These are phyloP conservation scores for Puccinellia tenuiflora DNA, from an alignment of 176 grass and related monocot species.

Conservation along the genomic window DNA sequence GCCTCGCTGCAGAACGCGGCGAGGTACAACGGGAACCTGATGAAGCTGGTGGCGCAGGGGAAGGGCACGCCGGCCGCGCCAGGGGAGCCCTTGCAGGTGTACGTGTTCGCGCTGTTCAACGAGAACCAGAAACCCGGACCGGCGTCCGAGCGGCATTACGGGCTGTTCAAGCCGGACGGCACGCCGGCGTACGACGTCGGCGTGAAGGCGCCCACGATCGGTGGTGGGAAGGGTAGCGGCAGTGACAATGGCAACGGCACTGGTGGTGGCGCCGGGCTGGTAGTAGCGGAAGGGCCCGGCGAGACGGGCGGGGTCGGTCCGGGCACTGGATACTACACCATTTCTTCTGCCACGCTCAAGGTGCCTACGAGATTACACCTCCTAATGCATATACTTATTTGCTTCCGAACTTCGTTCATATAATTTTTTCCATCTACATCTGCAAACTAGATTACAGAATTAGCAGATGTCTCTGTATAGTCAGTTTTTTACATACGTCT, in stretches of 20 bases:
- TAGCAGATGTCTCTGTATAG: no score
- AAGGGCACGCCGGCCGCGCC: conserved; percentile 73
- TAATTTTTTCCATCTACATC: background rate
- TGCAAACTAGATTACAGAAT: no score
- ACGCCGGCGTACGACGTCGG: conserved; percentile 70
- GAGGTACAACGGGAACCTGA: conserved; percentile 80
- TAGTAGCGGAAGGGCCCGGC: conserved; percentile 39
- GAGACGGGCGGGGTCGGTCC: conserved; percentile 11
- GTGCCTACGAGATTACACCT: background rate
- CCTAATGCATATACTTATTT: background rate
- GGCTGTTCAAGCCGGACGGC: conserved; percentile 77
- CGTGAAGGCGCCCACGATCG: conserved; percentile 26
- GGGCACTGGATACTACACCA: conserved; percentile 47
- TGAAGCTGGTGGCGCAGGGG: conserved; percentile 52
- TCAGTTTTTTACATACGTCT: no score
- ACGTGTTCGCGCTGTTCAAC: conserved; percentile 93
- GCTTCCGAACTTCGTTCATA: background rate
- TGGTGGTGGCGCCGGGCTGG: conserved; percentile 22
- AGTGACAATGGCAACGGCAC: background rate
- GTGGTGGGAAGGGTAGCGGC: background rate
- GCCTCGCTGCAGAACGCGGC: conserved; percentile 69
- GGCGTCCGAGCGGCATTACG: conserved; percentile 78
- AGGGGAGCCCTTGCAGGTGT: conserved; percentile 51
- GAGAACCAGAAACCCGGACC: conserved; percentile 84
- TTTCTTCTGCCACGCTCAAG: conserved; percentile 42